Evolutionary conservation across 2,329 filamentous ascomycete genomes (phyloP).

Genomic region (Fusarium odoratissimum): DNA sequence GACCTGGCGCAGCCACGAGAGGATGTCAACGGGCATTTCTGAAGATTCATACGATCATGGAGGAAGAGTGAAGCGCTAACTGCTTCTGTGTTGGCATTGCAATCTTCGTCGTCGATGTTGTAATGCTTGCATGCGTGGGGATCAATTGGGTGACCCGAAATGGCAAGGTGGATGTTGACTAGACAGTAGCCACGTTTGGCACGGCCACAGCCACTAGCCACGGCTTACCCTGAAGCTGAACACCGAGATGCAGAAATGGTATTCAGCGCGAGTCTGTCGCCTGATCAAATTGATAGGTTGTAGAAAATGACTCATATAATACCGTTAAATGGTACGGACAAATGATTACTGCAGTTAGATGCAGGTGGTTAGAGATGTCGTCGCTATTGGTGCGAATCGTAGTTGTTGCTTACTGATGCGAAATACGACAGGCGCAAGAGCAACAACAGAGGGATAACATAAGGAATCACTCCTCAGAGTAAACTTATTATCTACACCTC

Average conservation of each 20-base stretch:
- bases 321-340: too few relatives aligned
- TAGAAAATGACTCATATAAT: neutral
- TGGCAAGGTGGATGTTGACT: neutral
- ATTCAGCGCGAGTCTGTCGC: neutral
- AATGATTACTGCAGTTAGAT: too few relatives aligned
- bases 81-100: neutral
- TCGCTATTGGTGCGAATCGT: neutral
- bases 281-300: neutral
- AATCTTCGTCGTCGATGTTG: too few relatives aligned
- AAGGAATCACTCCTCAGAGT: too few relatives aligned
- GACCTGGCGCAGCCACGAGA: neutral
- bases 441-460: too few relatives aligned
- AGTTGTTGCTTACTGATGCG: too few relatives aligned
- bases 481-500: too few relatives aligned
- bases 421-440: too few relatives aligned
- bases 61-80: accelerated
- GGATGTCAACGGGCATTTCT: neutral
- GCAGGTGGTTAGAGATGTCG: accelerated
- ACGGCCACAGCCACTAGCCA: neutral
- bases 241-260: accelerated
- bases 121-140: neutral
- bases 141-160: accelerated
- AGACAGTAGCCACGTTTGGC: neutral
- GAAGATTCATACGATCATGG: accelerated
- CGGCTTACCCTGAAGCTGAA: neutral